These are phyloP conservation scores for Moesziomyces sp. DNA, from an alignment of 1,284 basidiomycete species.

Conservation along the genomic window DNA sequence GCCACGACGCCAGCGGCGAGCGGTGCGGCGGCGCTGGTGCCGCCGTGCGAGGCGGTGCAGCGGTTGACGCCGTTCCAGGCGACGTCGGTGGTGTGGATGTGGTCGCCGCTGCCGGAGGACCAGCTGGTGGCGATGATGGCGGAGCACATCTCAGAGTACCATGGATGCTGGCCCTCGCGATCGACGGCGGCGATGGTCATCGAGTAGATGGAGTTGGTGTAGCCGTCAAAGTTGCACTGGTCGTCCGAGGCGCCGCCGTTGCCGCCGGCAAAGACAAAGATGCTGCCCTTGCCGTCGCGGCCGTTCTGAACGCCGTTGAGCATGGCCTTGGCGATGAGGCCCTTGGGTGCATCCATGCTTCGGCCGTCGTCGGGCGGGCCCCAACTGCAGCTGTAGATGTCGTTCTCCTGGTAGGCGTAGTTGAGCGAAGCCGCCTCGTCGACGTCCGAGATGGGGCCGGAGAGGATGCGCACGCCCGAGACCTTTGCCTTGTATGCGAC, in stretches of 20 bases:
- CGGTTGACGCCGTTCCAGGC: constrained; percentile 75
- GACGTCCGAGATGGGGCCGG: constrained; percentile 95
- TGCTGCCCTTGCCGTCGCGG: constrained; percentile 85
- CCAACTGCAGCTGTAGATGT: constrained; percentile 97
- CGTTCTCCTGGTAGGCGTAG: constrained; percentile 88
- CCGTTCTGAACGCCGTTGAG: constrained; percentile 94
- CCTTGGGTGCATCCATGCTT: constrained; percentile 93
- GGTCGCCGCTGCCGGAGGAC: constrained; percentile 90
- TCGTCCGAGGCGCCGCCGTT: constrained; percentile 92
- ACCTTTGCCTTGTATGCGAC: constrained; percentile 92
- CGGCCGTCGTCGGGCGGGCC: constrained; percentile 95
- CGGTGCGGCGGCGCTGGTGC: constrained; percentile 96
- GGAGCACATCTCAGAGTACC: constrained; percentile 95
- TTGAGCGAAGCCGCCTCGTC: constrained; percentile 97
- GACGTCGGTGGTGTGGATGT: constrained; percentile 86
- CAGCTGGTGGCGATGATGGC: constrained; percentile 97
- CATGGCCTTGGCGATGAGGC: constrained; percentile 92
- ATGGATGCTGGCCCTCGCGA: constrained; percentile 89
- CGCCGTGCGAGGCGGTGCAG: constrained; percentile 88
- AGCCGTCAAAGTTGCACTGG: constrained; percentile 99
- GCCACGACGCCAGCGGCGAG: constrained; percentile 73
- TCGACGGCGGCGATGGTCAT: constrained; percentile 95
- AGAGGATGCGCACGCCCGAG: constrained; percentile 93
- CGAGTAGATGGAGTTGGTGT: constrained; percentile 97
- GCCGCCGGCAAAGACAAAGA: constrained; percentile 97